A percentile compares a stretch with the other conserved stretches of the same genome.
Evolutionary conservation across 2,329 filamentous ascomycete genomes (phyloP).

Genomic region (Coniosporium tulheliwenetii): DNA sequence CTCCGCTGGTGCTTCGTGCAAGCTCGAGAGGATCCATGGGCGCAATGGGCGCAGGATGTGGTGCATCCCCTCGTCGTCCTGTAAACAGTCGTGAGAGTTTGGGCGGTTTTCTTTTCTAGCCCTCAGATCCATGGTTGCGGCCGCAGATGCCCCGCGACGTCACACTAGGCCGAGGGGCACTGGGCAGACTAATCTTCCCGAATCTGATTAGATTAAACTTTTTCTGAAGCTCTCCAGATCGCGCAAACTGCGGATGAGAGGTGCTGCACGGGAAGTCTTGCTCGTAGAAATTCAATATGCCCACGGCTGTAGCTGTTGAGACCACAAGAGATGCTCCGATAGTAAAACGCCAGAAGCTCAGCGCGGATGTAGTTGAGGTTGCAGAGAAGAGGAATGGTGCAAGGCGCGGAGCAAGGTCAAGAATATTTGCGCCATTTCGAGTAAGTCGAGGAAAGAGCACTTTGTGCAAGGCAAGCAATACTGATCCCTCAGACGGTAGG

Average conservation of each 20-base stretch:
- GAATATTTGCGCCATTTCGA: slow-evolving; percentile 85
- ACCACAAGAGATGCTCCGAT: slow-evolving; percentile 29
- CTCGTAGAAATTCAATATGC: background rate
- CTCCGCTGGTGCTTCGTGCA: slow-evolving; percentile 18
- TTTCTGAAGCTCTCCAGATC: too few species aligned
- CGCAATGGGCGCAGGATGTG: background rate
- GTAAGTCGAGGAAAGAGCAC: slow-evolving; percentile 25
- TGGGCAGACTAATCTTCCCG: too few species aligned
- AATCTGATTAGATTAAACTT: too few species aligned
- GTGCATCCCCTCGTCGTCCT: too few species aligned
- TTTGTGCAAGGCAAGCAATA: background rate
- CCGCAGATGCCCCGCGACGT: too few species aligned
- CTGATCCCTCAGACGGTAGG: slow-evolving; percentile 58
- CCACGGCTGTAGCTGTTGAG: slow-evolving; percentile 1
- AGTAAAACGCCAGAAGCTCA: slow-evolving; percentile 61
- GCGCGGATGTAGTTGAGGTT: slow-evolving; percentile 7
- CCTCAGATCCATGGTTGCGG: too few species aligned
- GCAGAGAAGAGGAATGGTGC: slow-evolving; percentile 9
- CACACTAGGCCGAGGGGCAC: too few species aligned
- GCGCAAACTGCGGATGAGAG: too few species aligned
- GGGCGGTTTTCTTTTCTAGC: too few species aligned
- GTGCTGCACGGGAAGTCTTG: too few species aligned
- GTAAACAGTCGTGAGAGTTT: too few species aligned
- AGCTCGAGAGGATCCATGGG: slow-evolving; percentile 9
- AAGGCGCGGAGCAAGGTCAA: slow-evolving; percentile 34